Percentiles rank a stretch among this genome's conserved stretches.
phyloP scores from a whole-genome alignment of 2,329 filamentous ascomycete genomes.

The Penicillium sp. region DNA sequence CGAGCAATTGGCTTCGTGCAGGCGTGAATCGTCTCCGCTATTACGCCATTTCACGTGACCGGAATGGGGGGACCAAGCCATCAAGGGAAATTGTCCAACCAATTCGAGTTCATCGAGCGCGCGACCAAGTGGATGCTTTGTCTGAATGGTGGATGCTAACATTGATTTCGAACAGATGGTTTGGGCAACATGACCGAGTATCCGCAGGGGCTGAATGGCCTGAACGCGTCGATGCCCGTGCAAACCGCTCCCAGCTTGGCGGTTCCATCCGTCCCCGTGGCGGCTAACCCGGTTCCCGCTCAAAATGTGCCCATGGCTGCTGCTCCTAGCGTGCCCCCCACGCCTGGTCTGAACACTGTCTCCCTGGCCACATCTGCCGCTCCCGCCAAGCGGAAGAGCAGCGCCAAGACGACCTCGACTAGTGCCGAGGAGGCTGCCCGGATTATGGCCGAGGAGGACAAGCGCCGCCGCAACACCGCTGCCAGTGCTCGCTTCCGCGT shows the following conservation, averaged over 20 bases:
- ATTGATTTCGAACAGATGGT: conserved; percentile 29
- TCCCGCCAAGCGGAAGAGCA: conserved; percentile 40
- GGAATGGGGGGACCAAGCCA: neutral
- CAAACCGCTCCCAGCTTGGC: conserved; percentile 29
- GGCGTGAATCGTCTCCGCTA: conserved; percentile 29
- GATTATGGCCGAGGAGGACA: conserved; percentile 83
- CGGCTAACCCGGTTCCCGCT: conserved; percentile 24
- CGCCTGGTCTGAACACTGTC: conserved; percentile 18
- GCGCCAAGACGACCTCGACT: conserved; percentile 41
- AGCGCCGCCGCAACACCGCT: conserved; percentile 84
- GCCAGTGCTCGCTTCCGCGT: conserved; percentile 89
- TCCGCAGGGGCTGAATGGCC: conserved; percentile 31
- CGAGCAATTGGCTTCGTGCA: conserved; percentile 20
- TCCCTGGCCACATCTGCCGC: conserved; percentile 21
- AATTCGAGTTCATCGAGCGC: conserved; percentile 12
- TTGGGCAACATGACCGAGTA: conserved; percentile 37
- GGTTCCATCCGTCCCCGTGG: conserved; percentile 22
- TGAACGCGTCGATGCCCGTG: conserved; percentile 28
- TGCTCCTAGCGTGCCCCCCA: conserved; percentile 18
- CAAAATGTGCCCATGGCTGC: conserved; percentile 15
- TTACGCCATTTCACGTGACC: conserved; percentile 43
- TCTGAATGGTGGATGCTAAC: conserved; percentile 19
- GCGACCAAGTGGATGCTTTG: conserved; percentile 12
- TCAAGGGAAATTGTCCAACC: conserved; percentile 6
- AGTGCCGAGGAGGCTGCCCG: conserved; percentile 71